Evolutionary conservation across 1,139 yeast species (phyloP), one percentile per base, ranked within the genome.

Genomic region (Saccharomyces hybrid): DNA sequence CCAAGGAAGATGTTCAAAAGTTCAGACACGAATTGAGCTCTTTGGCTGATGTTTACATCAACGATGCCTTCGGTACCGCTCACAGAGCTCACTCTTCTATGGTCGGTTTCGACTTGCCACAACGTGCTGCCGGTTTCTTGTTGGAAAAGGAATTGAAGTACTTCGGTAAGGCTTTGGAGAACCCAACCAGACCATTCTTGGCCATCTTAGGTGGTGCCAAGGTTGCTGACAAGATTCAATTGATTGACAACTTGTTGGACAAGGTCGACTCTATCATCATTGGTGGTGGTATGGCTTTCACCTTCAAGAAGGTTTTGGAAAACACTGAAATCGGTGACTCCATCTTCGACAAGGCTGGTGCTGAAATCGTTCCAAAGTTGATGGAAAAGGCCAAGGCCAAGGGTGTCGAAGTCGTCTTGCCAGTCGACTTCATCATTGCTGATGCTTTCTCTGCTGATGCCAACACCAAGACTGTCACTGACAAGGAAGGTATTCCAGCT

Each of bases 221-320:
- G 82, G 97, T 91, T 66, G 85, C 95, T 62, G 98, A 91, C 79
- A 91, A 91, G 84, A 91, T 91, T 72, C 97, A 89, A 80, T 84
- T 91, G 77, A 91, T 91, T 72, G 97, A 93, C 78, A 91, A 91
- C 83, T 82, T 91, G 75, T 82, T 91, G 71, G 90, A 91, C 79
- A 93, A 91, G 83, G 97, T 91, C 69, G 85, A 93, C 76, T 76
- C 84, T 61, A 80, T 91, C 74, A 88, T 91, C 76, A 85, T 91
- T 69, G 97, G 98, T 73, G 98, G 98, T 78, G 98, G 98, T 78
- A 91, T 91, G 98, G 91, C 98, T 58, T 91, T 90, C 84, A 91
- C 98, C 70, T 91, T 91, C 82, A 88, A 88, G 81, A 91, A 93
- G 82, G 86, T 91, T 57, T 75, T 89, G 66, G 87, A 88, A 74